These are phyloP conservation scores for Pythium coloratum DNA, from an alignment of 352 stramenopile genomes.

Conservation along the genomic window DNA sequence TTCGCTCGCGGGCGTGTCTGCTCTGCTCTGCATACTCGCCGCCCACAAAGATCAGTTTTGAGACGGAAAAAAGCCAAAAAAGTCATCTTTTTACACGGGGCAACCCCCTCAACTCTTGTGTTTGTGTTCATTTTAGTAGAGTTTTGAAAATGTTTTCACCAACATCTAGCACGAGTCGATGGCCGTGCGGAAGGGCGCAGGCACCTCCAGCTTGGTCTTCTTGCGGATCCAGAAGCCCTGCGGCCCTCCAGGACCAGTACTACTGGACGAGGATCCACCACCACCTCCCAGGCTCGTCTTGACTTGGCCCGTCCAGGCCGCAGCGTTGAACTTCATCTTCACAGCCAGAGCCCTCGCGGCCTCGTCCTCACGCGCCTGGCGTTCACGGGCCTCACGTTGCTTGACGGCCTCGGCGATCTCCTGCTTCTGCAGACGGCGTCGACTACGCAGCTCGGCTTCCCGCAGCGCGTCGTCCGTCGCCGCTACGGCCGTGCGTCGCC, in stretches of 20 bases:
- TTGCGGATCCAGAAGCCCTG: conserved; percentile 63
- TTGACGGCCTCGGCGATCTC: conserved; percentile 67
- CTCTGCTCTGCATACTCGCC: neutral
- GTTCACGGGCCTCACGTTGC: conserved; percentile 63
- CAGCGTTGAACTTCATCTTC: conserved; percentile 69
- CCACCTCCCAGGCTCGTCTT: conserved; percentile 22
- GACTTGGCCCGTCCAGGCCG: conserved; percentile 56
- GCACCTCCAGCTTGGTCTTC: conserved; percentile 54
- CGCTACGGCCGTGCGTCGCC: conserved; percentile 67
- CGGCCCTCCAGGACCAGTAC: neutral
- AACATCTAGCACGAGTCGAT: conserved; percentile 22
- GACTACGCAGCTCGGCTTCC: conserved; percentile 73
- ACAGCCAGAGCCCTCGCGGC: conserved; percentile 38
- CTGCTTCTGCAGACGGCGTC: conserved; percentile 62
- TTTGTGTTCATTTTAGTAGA: conserved; percentile 5
- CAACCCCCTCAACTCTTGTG: conserved; percentile 1
- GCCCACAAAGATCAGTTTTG: conserved; percentile 26
- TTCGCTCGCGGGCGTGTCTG: conserved; percentile 3
- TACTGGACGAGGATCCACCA: neutral
- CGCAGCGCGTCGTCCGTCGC: conserved; percentile 80
- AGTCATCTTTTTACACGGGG: conserved; percentile 4
- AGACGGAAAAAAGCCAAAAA: conserved; percentile 20
- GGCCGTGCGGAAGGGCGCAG: conserved; percentile 40
- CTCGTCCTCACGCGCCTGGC: conserved; percentile 45
- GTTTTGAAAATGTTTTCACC: neutral